phyloP scores from a whole-genome alignment of 129 eudicot species.

The Flaveria robusta region DNA sequence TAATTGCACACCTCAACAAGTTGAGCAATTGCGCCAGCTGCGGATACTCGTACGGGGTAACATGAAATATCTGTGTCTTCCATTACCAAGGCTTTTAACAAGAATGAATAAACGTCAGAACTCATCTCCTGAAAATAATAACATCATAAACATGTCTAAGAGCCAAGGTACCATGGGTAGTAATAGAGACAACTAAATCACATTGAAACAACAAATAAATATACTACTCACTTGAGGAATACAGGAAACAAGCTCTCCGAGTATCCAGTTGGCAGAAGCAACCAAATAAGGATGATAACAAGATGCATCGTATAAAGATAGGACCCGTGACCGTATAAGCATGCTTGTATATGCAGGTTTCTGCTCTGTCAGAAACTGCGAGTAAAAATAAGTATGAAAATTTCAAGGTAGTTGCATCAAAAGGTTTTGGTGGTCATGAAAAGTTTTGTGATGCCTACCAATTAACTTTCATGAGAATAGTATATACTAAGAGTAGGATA shows the following conservation, averaged over 20 bases:
- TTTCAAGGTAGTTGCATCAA: conserved; percentile 17
- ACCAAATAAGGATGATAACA: conserved; percentile 60
- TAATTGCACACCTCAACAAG: conserved; percentile 60
- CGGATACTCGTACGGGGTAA: conserved; percentile 69
- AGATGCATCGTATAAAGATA: conserved; percentile 56
- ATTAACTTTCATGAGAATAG: not conserved
- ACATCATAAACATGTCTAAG: not conserved
- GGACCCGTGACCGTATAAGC: conserved; percentile 53
- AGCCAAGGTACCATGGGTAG: not conserved
- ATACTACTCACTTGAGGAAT: conserved; percentile 56
- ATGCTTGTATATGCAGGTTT: conserved; percentile 53
- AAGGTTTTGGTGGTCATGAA: conserved; percentile 24
- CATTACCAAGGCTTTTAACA: conserved; percentile 60
- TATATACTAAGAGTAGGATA: no score
- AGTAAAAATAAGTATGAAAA: not conserved
- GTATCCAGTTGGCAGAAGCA: conserved; percentile 80
- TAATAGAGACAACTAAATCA: not conserved
- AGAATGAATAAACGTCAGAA: conserved; percentile 53
- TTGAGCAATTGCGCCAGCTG: conserved; percentile 76
- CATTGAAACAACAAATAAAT: conserved; percentile 21
- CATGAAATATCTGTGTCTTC: conserved; percentile 54
- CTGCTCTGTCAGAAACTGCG: conserved; percentile 70
- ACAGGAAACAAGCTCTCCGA: conserved; percentile 72
- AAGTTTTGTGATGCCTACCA: conserved; percentile 26
- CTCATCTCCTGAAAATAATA: conserved; percentile 62